Conservation (phyloP, 2,329 filamentous ascomycete genomes). For the Talaromyces sp. region DNA sequence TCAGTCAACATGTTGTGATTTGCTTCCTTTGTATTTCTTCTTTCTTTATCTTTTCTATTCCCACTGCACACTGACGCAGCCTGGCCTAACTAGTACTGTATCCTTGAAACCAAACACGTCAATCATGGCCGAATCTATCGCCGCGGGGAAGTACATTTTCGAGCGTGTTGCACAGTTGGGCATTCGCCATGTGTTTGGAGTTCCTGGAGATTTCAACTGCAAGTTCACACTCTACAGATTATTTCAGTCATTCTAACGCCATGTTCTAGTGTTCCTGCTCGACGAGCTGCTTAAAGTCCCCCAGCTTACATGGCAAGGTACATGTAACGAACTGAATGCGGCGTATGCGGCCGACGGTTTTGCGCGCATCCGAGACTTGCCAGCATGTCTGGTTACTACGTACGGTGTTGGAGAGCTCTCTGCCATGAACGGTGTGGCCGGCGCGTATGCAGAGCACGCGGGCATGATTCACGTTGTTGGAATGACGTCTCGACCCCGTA, state of each 20-base stretch:
- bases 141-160: constrained; percentile 6
- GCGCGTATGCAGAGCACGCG: constrained; percentile 14
- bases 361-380: constrained; percentile 14
- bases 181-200: constrained; percentile 6
- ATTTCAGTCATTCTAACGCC: neutral
- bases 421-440: constrained; percentile 15
- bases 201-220: constrained; percentile 8
- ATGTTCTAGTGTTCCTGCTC: neutral
- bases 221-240: constrained; percentile 17
- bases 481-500: constrained; percentile 39
- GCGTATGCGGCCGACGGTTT: constrained; percentile 16
- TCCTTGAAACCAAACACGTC: constrained; percentile 9
- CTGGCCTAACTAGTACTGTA: neutral
- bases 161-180: constrained; percentile 7
- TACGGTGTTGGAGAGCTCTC: constrained; percentile 17
- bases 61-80: neutral
- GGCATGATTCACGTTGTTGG: constrained; percentile 17
- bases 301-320: constrained; percentile 14
- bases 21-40: neutral
- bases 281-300: constrained; percentile 14
- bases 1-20: neutral
- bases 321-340: constrained; percentile 16
- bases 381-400: constrained; percentile 14
- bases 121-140: constrained; percentile 11
- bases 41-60: neutral